Base-by-base conservation (phyloP, 306 rosid species). In the Sicyos baderoa region DNA sequence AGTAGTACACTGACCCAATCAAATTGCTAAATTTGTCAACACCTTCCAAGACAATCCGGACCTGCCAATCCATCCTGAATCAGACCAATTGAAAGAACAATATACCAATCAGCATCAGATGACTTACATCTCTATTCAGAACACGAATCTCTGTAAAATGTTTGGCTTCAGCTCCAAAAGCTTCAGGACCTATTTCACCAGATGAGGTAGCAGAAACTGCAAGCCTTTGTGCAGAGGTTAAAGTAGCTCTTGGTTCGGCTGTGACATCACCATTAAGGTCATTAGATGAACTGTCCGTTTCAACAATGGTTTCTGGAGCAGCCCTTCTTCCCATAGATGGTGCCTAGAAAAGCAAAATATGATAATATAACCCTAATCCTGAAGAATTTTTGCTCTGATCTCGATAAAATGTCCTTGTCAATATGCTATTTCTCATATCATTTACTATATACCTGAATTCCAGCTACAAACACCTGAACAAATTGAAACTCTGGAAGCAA, bases 271-370 rank as follows among this genome's bases (percentile, higher is more conserved):
- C 97, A 72, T 85, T 88, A 69, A 86, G 73, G 69, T 82, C 87
- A 66, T 84, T 87, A 19, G 86, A 48, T 4, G 74, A 56, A 51
- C 52, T 48, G 78, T 90, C 91, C 23, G 87, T 37, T 74, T 88
- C 99, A 66, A 72, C 76, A 76, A 80, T 78, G 32, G 62, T 68
- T 70, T 90, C 99, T 19, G 83, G 3, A 69, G 85, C 54, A 53
- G 95, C 75, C 79, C 96, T 86, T 82, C 97, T 90, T 81, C 99
- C 99, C 90, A 90, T 86, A 72, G 84, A 86, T 76, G 99, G 99
- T 59, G 99, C 27, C 99, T 94, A 67, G 51, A 72, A 78, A 48
- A 42, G 77, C 48, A 71, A 56, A 64, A 21, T 35, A 11, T 19
- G 7, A 59, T 13, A 13, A 21, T 7, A 17, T 22, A 42, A 47